Base-by-base conservation (phyloP, 2,329 filamentous ascomycete genomes). In the Pseudogymnoascus sp. region DNA sequence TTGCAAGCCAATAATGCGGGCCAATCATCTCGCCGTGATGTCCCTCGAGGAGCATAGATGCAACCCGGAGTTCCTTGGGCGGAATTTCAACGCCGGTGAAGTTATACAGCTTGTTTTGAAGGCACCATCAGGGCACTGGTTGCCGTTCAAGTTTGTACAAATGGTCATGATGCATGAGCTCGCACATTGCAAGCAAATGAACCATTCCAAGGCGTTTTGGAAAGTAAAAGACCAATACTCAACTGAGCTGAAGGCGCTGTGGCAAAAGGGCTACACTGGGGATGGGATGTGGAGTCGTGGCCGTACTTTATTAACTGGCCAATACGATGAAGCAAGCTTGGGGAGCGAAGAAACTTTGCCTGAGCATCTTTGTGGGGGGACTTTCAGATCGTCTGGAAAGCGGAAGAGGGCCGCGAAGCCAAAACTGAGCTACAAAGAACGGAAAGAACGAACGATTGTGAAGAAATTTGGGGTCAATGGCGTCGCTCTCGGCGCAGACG, bases 151-250 rank as follows among this genome's bases (percentile, higher is more conserved):
- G 64, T 91, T 92, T 70, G 89, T 96, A 13, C 89, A 94, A 74
- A 93, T 94, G 89, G 90, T 95, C 67, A 95, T 96, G 91, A 92
- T 95, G 84, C 91, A 96, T 72, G 80, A 79, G 70, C 78, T 95
- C 31, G 90, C 90, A 2, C 90, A 95, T 73, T 92, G 89, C 79
- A 88, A 90, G 73, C 87, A 96, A 72, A 96, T 96, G 92, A 95
- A 96, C 72, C 91, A 96, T 72, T 88, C 86, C 1, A 81, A 83
- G 61, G 85, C 83, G 2, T 96, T 96, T 70, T 96, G 91, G 90
- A 82, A 82, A 8, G 87, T 92, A 15, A 79, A 90, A 55, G 89
- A 94, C 72, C 75, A 78, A 42, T 94, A 89, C 70, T 87, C 89
- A 1, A 80, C 79, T 7, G 82, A 90, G 61, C 85, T 96, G 82